Percentiles rank a stretch among this genome's conserved stretches.
These are phyloP conservation scores for Lodderomyces metapsilosis DNA, from an alignment of 1,139 yeast genomes.

Conservation along the genomic window DNA sequence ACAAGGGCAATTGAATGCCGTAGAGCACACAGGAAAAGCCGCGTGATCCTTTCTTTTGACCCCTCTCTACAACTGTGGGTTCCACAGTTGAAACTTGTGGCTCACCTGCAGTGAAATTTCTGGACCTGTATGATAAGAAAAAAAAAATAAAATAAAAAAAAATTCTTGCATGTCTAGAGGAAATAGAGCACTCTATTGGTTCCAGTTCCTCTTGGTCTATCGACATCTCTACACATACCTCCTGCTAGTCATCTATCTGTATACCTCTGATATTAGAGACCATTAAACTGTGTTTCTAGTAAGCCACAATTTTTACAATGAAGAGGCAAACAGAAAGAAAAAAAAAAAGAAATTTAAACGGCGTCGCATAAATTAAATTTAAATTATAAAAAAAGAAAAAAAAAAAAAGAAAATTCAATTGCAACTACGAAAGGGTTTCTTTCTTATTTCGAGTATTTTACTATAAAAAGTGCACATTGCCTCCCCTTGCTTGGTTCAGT, in stretches of 20 bases:
- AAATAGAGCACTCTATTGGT: too few relatives aligned
- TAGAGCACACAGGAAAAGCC: too few relatives aligned
- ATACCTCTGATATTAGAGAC: too few relatives aligned
- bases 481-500: not conserved
- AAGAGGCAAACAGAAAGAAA: not conserved
- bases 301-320: not conserved
- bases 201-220: too few relatives aligned
- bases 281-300: not conserved
- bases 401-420: not conserved
- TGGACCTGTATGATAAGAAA: too few relatives aligned
- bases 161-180: too few relatives aligned
- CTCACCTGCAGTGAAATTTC: not conserved
- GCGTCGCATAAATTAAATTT: too few relatives aligned
- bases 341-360: slow-evolving; percentile 2
- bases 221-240: not conserved
- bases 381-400: not conserved
- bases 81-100: not conserved
- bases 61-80: not conserved
- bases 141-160: too few relatives aligned
- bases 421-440: not conserved
- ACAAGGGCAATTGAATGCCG: too few relatives aligned
- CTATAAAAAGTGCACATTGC: not conserved
- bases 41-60: too few relatives aligned
- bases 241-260: not conserved
- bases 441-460: not conserved